Conservation (phyloP, 2,329 filamentous ascomycete species). For the Talaromyces sp. region DNA sequence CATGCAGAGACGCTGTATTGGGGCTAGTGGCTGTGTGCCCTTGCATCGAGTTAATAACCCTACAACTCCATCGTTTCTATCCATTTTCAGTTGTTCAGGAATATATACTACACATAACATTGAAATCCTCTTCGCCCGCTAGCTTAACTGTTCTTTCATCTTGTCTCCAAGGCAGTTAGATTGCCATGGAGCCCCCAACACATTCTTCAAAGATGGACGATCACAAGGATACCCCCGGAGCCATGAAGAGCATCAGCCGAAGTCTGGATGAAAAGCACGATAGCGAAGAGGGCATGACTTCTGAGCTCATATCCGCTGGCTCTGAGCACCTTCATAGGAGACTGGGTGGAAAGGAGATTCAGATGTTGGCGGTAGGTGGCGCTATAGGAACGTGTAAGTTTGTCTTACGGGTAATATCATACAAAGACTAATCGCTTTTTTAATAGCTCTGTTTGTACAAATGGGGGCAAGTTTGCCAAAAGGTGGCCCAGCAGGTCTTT, state of each 20-base stretch:
- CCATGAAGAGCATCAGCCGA: neutral
- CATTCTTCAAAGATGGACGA: neutral
- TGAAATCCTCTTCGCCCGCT: neutral
- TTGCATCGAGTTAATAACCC: conserved; percentile 11
- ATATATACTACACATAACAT: too few species aligned
- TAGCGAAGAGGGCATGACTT: conserved; percentile 13
- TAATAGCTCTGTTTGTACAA: conserved; percentile 31
- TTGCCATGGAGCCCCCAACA: neutral
- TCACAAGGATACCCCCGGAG: neutral
- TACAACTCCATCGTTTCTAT: conserved; percentile 3
- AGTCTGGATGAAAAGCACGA: conserved; percentile 11
- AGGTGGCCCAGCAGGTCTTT: conserved; percentile 33
- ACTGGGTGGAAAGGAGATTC: conserved; percentile 6
- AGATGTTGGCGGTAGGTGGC: conserved; percentile 7
- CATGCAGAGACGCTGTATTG: neutral
- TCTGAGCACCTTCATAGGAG: conserved; percentile 4
- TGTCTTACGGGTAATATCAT: neutral
- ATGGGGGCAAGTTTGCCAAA: conserved; percentile 34
- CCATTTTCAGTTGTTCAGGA: neutral
- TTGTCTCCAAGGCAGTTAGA: neutral
- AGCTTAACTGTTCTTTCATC: neutral
- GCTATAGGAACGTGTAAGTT: conserved; percentile 8
- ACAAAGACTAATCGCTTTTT: neutral
- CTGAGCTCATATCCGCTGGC: conserved; percentile 16
- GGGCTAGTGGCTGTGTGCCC: conserved; percentile 8